Base-by-base conservation (phyloP, 2,329 filamentous ascomycete genomes). In the Aspergillus thermomutatus region DNA sequence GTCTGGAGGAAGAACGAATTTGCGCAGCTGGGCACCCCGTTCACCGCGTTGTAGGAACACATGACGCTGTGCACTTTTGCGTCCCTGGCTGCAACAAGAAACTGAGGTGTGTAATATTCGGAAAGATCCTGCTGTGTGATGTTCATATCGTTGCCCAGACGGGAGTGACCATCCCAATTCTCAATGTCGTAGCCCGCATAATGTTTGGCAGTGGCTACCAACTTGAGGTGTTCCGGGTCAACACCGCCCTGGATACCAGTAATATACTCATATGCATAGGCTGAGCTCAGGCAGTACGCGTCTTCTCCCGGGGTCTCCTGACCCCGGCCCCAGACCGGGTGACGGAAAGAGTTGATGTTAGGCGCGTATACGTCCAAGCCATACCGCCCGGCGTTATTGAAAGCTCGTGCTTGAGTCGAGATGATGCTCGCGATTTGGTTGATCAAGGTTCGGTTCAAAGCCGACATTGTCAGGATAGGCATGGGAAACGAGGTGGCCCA, bases 71-170 rank as follows among this genome's bases (percentile, higher is more conserved):
- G 77, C 3, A 82, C 82, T 48, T 80, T 78, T 3, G 81, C 79
- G 64, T 86, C 83, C 10, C 82, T 77, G 47, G 81, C 83, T 69
- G 86, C 88, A 67, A 80, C 80, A 64, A 87, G 77, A 73, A 90
- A 90, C 0, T 85, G 81, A 1, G 83, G 85, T 43, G 87, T 77
- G 65, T 87, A 89, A 71, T 89, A 90, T 63, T 89, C 87, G 0
- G 82, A 79, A 4, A 90, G 72, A 58, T 90, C 87, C 62, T 89
- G 87, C 50, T 78, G 73, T 9, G 78, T 76, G 56, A 87, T 81
- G 11, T 5, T 64, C 61, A 85, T 80, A 65, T 87, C 77, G 58
- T 84, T 87, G 17, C 79, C 77, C 23, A 66, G 81, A 10, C 81
- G 73, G n/a, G 70, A 72, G 25, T 75, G 67, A 2, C 71, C 70